Conservation (phyloP, 345 rosid genomes). For the Capsella bursapastoris region DNA sequence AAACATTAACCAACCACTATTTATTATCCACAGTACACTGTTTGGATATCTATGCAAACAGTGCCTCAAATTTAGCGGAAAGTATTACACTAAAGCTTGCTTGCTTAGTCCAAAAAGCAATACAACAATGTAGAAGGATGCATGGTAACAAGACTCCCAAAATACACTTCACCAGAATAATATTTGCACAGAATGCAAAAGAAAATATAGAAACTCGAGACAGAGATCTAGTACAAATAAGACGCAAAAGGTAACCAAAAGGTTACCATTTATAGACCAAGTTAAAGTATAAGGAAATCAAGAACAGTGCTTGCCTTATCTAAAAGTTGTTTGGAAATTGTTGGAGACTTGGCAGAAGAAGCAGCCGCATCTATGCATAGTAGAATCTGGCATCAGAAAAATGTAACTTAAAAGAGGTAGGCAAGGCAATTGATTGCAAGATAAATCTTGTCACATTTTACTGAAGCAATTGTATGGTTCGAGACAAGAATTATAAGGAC, state of each 20-base stretch:
- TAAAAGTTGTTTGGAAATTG: slow-evolving; percentile 77
- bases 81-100: slow-evolving; percentile 13
- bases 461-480: not conserved
- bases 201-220: slow-evolving; percentile 13
- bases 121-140: not conserved
- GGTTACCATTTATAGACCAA: slow-evolving; percentile 13
- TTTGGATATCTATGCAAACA: not conserved
- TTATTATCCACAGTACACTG: not conserved
- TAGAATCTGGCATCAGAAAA: slow-evolving; percentile 69
- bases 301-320: slow-evolving; percentile 68
- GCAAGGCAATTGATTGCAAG: slow-evolving; percentile 24
- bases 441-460: slow-evolving; percentile 11
- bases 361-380: slow-evolving; percentile 94
- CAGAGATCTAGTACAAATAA: slow-evolving; percentile 11
- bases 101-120: slow-evolving; percentile 27
- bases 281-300: slow-evolving; percentile 26
- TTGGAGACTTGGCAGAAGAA: slow-evolving; percentile 79
- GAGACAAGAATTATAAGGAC: slow-evolving; percentile 16
- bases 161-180: slow-evolving; percentile 10
- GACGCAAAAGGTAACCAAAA: slow-evolving; percentile 3
- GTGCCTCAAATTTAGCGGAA: not conserved
- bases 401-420: slow-evolving; percentile 34
- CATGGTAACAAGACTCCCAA: slow-evolving; percentile 15
- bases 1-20: slow-evolving; percentile 15
- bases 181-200: slow-evolving; percentile 18